Conservation (phyloP, 495 filamentous ascomycete genomes). For the Aspergillus indologenus region DNA sequence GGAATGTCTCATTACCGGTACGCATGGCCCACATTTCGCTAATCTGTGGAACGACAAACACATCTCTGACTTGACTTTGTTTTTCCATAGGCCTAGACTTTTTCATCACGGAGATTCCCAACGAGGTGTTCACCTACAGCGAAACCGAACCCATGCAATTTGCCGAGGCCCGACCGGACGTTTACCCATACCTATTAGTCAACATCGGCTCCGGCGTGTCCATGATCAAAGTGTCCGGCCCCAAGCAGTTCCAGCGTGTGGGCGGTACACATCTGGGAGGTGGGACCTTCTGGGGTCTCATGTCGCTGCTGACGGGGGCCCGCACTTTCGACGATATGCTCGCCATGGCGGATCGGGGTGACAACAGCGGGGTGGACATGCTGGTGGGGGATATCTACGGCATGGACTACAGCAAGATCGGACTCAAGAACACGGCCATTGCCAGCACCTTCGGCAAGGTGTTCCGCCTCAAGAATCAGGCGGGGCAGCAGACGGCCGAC, state of each 20-base stretch:
- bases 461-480: conserved; percentile 76
- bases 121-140: conserved; percentile 94
- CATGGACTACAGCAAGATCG: conserved; percentile 91
- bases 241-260: conserved; percentile 78
- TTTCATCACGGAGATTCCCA: conserved; percentile 95
- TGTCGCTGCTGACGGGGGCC: conserved; percentile 85
- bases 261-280: conserved; percentile 94
- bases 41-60: conserved; percentile 4
- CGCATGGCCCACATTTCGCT: conserved; percentile 9
- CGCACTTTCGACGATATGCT: conserved; percentile 95
- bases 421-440: conserved; percentile 88
- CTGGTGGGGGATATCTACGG: conserved; percentile 98
- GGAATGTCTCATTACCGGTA: conserved; percentile 95
- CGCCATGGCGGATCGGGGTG: conserved; percentile 85
- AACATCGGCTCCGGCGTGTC: conserved; percentile 98
- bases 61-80: background rate
- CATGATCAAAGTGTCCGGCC: conserved; percentile 97
- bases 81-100: conserved; percentile 77
- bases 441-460: conserved; percentile 97
- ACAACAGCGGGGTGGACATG: conserved; percentile 93
- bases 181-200: conserved; percentile 95
- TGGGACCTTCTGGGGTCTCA: conserved; percentile 92
- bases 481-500: conserved; percentile 46
- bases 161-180: conserved; percentile 63
- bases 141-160: conserved; percentile 86